Base-by-base conservation (phyloP, 163 green algal genomes). In the Chlamydomonas reinhardtii region DNA sequence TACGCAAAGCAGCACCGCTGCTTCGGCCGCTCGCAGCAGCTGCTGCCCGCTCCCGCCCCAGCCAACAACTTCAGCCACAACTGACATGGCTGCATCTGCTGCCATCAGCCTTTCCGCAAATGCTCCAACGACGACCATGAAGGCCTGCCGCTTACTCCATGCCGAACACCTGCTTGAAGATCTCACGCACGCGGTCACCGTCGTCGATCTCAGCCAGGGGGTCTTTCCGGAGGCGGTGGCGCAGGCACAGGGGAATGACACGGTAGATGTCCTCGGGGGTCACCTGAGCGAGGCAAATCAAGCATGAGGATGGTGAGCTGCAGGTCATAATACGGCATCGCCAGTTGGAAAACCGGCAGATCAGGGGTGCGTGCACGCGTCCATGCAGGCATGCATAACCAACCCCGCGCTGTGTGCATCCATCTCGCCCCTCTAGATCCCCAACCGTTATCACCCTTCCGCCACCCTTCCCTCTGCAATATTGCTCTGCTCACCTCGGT, bases 211-310 rank as follows among this genome's bases (percentile, higher is more conserved):
- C 89, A 81, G 98, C 96, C 87, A 99, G 90, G 4, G 94, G 93
- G 91, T 99, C 97, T 93, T 99, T 99, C 66, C 97, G 93, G 92
- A 99, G 92, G 71, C 97, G 93, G 93, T 99, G 96, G 70, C 89
- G 94, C 80, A 99, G 88, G 88, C 94, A 98, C 83, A 99, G 88
- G n/a, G 90, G 91, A 48, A 98, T 96, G 37, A 99, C 93, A 48
- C 95, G 92, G 76, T 95, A 92, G 72, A 99, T 95, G 89, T 99
- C 96, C 59, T 96, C 94, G 14, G 89, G 89, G n/a, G 89, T 93
- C 52, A 85, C 73, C 62, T 83, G 39, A 14, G 48, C 9, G 31
- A 32, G 65, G 65, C 9, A 37, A 6, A 37, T 8, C 6, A 12
- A 6, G 65, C n/a, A 72, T 72, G 65, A 37, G n/a, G n/a, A n/a